A percentile compares a stretch with the other conserved stretches of the same genome.
phyloP scores from a whole-genome alignment of 202 grass and related monocot species.

The Panicum virgatum region DNA sequence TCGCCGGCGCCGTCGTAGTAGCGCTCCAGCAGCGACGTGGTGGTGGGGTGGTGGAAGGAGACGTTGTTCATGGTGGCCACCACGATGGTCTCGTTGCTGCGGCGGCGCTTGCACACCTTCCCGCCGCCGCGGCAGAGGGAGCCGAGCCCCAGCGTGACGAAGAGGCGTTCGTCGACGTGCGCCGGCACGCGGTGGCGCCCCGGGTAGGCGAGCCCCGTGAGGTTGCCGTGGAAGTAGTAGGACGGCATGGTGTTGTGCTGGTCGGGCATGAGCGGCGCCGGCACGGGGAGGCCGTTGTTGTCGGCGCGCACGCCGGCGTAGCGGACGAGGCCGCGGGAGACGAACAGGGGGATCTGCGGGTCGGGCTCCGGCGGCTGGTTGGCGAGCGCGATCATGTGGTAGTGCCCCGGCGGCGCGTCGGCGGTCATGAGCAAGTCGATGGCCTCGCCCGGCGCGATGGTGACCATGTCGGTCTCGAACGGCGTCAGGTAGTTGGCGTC shows the following conservation, averaged over 20 bases:
- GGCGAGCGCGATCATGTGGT: constrained; percentile 47
- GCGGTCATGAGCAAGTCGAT: constrained; percentile 46
- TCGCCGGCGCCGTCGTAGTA: constrained; percentile 12
- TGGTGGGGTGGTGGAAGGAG: constrained; percentile 42
- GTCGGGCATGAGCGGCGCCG: constrained; percentile 6
- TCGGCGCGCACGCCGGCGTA: constrained; percentile 27
- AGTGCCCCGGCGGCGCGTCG: constrained; percentile 28
- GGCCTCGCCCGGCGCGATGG: constrained; percentile 34
- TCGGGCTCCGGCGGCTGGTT: constrained; percentile 31
- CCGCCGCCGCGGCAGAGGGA: constrained; percentile 21
- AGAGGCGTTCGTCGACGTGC: constrained; percentile 50
- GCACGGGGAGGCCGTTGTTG: constrained; percentile 6
- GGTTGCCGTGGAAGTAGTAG: constrained; percentile 30
- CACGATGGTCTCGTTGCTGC: constrained; percentile 40
- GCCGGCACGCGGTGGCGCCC: constrained; percentile 38
- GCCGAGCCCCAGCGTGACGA: constrained; percentile 52
- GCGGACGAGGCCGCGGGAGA: constrained; percentile 30
- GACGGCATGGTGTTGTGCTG: constrained; percentile 53
- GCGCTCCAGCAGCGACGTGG: constrained; percentile 34
- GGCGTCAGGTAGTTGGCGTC: constrained; percentile 56
- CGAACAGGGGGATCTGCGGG: constrained; percentile 18
- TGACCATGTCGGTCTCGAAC: constrained; percentile 41
- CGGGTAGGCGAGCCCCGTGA: constrained; percentile 6
- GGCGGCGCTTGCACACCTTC: constrained; percentile 30
- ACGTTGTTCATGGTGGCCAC: constrained; percentile 68